Evolutionary conservation across 306 rosid genomes (phyloP).

Genomic region (Biancaea sappan): DNA sequence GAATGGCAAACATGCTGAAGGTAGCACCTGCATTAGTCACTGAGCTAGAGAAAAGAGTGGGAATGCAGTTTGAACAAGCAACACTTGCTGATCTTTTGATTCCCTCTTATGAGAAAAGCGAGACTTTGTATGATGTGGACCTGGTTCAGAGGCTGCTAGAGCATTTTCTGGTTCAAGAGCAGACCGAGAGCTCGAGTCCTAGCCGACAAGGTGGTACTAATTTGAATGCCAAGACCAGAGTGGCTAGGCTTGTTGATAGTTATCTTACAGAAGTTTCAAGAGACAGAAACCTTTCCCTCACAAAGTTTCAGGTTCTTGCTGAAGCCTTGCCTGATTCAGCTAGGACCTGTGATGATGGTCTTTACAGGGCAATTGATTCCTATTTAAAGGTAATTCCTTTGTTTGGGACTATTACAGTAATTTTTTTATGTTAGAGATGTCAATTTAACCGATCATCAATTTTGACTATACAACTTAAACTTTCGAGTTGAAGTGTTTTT

Average conservation of each 20-base stretch:
- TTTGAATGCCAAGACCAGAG: slow-evolving; percentile 87
- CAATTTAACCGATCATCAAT: neutral
- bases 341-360: slow-evolving; percentile 96
- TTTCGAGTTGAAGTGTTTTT: neutral
- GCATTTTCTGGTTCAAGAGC: slow-evolving; percentile 96
- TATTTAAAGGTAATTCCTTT: slow-evolving; percentile 76
- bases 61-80: slow-evolving; percentile 98
- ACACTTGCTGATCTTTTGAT: slow-evolving; percentile 77
- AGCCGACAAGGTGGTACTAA: slow-evolving; percentile 46
- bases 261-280: slow-evolving; percentile 95
- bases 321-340: slow-evolving; percentile 99
- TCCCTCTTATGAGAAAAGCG: slow-evolving; percentile 69
- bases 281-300: slow-evolving; percentile 88
- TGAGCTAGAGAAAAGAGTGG: slow-evolving; percentile 92
- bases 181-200: slow-evolving; percentile 79
- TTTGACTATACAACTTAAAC: neutral
- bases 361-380: slow-evolving; percentile 94
- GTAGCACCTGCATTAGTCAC: slow-evolving; percentile 94
- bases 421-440: neutral
- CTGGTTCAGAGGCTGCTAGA: slow-evolving; percentile 92
- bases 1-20: slow-evolving; percentile 86
- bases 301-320: slow-evolving; percentile 97
- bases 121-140: slow-evolving; percentile 87
- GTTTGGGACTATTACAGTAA: neutral
- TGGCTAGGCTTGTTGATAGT: slow-evolving; percentile 96